Conservation (phyloP, 2,329 filamentous ascomycete species). For the Coleophoma crateriformis region DNA sequence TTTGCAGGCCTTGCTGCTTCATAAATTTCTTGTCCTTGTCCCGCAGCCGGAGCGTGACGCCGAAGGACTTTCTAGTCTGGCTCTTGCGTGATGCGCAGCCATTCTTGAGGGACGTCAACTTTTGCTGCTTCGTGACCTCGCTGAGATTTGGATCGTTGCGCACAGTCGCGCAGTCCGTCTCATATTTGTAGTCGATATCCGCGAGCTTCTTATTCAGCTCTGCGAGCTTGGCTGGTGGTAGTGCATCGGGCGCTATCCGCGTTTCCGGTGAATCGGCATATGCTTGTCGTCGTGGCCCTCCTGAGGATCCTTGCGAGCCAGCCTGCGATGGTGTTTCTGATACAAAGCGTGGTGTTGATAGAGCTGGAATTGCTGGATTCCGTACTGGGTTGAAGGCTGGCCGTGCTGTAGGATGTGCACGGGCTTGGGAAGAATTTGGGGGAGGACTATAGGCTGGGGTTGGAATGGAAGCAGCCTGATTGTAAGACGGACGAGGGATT, state of each 20-base stretch:
- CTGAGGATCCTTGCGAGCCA: not conserved
- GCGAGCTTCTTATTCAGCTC: slow-evolving; percentile 14
- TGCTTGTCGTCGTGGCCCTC: not conserved
- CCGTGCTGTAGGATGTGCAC: not conserved
- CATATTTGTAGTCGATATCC: slow-evolving; percentile 11
- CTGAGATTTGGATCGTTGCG: not conserved
- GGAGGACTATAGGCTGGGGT: slow-evolving; percentile 1
- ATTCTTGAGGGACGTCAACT: slow-evolving; percentile 17
- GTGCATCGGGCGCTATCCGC: slow-evolving; percentile 13
- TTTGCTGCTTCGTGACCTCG: slow-evolving; percentile 4
- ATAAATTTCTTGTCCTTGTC: slow-evolving; percentile 18
- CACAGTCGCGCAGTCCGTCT: slow-evolving; percentile 7
- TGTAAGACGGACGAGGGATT: not conserved
- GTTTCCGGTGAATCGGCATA: not conserved
- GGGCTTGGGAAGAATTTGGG: slow-evolving; percentile 1
- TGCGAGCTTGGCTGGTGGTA: slow-evolving; percentile 12
- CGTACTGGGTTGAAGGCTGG: not conserved
- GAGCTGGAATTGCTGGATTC: not conserved
- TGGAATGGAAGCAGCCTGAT: slow-evolving; percentile 3
- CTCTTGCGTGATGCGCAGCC: slow-evolving; percentile 19
- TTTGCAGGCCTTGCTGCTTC: not conserved
- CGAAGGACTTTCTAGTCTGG: slow-evolving; percentile 19
- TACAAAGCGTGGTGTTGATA: not conserved
- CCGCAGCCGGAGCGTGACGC: slow-evolving; percentile 21
- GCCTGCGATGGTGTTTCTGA: not conserved